phyloP scores from a whole-genome alignment of 2,329 filamentous ascomycete genomes.

The Fusarium veterinarium region DNA sequence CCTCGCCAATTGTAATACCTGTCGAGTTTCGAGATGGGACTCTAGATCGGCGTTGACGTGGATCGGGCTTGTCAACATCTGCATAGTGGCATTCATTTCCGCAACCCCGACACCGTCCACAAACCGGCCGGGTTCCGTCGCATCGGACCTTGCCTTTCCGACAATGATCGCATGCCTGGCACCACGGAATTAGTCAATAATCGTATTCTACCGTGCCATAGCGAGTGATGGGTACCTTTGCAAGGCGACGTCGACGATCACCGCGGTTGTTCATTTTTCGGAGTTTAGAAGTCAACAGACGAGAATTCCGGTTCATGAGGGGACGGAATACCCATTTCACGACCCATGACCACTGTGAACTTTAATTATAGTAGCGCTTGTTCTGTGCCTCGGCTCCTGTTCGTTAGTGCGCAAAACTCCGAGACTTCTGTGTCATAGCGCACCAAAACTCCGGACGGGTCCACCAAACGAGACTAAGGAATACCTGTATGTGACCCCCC shows the following conservation, averaged over 20 bases:
- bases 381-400: background rate
- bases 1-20: too few relatives aligned
- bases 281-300: background rate
- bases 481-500: too few relatives aligned
- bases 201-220: rapidly evolving
- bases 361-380: background rate
- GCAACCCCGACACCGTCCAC: background rate
- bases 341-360: background rate
- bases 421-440: background rate
- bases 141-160: background rate
- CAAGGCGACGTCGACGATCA: background rate
- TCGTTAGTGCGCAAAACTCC: background rate
- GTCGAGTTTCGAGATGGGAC: background rate
- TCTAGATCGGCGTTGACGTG: background rate
- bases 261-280: background rate
- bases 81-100: background rate
- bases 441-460: background rate
- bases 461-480: background rate
- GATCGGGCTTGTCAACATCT: background rate
- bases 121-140: background rate
- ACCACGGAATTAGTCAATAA: background rate
- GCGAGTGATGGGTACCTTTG: background rate
- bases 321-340: background rate
- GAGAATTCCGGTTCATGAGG: background rate
- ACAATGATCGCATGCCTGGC: background rate